phyloP scores from a whole-genome alignment of 306 rosid species.

The Datisca glomerata region DNA sequence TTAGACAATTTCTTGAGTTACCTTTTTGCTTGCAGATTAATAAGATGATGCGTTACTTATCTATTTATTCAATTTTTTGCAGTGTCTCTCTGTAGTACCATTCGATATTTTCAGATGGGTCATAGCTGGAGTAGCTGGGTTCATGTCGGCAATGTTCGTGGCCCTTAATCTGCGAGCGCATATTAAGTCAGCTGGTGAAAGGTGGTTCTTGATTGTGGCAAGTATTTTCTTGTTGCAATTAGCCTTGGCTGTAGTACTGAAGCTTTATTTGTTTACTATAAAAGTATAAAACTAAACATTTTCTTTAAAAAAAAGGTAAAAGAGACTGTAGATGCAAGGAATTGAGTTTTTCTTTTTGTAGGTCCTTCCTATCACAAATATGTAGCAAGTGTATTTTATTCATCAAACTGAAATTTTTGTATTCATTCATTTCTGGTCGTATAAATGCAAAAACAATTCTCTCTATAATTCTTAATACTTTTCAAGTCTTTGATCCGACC shows the following conservation, averaged over 20 bases:
- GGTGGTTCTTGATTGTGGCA: conserved; percentile 89
- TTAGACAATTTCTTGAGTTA: no score
- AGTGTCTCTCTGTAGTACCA: conserved; percentile 89
- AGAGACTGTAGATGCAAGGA: conserved; percentile 30
- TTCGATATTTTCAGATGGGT: conserved; percentile 69
- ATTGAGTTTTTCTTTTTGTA: background rate
- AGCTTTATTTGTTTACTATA: conserved; percentile 69
- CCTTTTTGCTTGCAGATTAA: no score
- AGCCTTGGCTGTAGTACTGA: conserved; percentile 70
- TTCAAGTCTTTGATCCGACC: no score
- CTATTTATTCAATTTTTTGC: no score
- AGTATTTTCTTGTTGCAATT: conserved; percentile 86
- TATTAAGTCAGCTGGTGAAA: conserved; percentile 77
- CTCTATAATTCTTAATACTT: no score
- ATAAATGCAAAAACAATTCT: no score
- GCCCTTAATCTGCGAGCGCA: conserved; percentile 90
- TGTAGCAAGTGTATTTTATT: background rate
- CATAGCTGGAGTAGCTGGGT: conserved; percentile 65
- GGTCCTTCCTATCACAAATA: background rate
- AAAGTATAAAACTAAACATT: conserved; percentile 36
- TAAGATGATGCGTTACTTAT: no score
- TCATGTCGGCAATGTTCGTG: conserved; percentile 81
- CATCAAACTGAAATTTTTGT: background rate
- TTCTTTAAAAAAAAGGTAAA: conserved; percentile 9
- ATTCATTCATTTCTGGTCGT: background rate